Percentiles rank a stretch among this genome's conserved stretches.
Evolutionary conservation across 176 grass and related monocot genomes (phyloP).

Genomic region (Eleusine indica): DNA sequence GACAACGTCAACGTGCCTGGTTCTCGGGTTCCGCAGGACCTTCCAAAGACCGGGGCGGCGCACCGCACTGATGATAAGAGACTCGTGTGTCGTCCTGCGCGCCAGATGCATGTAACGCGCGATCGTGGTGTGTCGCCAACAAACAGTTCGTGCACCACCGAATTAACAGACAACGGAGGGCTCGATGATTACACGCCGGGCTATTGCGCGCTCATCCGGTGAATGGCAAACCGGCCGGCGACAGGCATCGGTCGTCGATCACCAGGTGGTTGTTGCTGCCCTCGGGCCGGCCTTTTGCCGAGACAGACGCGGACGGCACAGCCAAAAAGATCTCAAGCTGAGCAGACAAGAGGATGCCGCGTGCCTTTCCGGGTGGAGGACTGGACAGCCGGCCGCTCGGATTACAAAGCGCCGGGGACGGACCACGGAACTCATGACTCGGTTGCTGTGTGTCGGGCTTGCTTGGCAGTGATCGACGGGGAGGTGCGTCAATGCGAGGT

Average conservation of each 20-base stretch:
- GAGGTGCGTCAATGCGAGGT: constrained; percentile 19
- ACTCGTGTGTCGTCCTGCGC: neutral
- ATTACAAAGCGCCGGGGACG: neutral
- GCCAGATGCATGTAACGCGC: neutral
- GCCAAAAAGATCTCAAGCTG: neutral
- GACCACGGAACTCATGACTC: neutral
- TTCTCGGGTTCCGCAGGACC: neutral
- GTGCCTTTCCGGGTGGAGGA: constrained; percentile 6
- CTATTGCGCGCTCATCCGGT: neutral
- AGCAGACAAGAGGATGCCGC: too few relatives aligned
- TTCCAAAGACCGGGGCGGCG: neutral
- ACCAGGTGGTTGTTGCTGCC: constrained; percentile 27
- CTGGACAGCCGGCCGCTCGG: neutral
- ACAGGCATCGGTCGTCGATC: neutral
- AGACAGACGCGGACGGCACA: constrained; percentile 30
- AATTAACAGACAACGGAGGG: neutral
- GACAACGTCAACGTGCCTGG: neutral
- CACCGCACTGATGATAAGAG: neutral
- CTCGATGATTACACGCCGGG: neutral
- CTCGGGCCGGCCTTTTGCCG: neutral
- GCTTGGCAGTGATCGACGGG: neutral
- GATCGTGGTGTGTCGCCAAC: constrained; percentile 12
- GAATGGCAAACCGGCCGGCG: neutral
- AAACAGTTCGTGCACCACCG: neutral
- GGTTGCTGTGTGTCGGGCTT: neutral